phyloP scores from a whole-genome alignment of 495 filamentous ascomycete species.

The Penicillium psychrofluorescens region DNA sequence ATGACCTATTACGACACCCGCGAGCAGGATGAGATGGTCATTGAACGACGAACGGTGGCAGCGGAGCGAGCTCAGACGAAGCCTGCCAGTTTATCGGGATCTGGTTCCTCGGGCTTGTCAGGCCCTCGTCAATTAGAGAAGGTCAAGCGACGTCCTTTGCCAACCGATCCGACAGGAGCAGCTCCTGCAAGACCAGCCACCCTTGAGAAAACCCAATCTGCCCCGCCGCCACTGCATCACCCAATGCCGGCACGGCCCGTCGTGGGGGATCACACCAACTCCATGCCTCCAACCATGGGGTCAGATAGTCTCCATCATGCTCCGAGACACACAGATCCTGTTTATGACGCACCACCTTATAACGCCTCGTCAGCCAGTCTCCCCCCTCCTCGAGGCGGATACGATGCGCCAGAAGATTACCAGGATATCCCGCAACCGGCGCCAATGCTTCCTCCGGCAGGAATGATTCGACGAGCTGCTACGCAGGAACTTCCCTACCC shows the following conservation, averaged over 20 bases:
- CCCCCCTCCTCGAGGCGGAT: slow-evolving; percentile 12
- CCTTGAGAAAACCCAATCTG: slow-evolving; percentile 19
- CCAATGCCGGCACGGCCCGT: slow-evolving; percentile 16
- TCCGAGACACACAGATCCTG: slow-evolving; percentile 16
- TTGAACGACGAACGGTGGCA: slow-evolving; percentile 45
- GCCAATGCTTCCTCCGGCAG: slow-evolving; percentile 10
- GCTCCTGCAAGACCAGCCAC: slow-evolving; percentile 15
- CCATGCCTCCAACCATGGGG: slow-evolving; percentile 9
- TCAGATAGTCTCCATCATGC: slow-evolving; percentile 13
- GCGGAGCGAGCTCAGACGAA: slow-evolving; percentile 27
- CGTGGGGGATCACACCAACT: slow-evolving; percentile 16
- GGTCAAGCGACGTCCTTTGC: slow-evolving; percentile 73
- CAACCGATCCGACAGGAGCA: slow-evolving; percentile 56
- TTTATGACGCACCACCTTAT: slow-evolving; percentile 17
- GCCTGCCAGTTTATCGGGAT: slow-evolving; percentile 7
- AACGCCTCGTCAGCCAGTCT: slow-evolving; percentile 9
- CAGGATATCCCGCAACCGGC: slow-evolving; percentile 12
- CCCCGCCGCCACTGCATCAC: slow-evolving; percentile 17
- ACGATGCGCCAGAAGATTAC: slow-evolving; percentile 24
- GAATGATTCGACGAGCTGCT: slow-evolving; percentile 8
- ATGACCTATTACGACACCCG: slow-evolving; percentile 93
- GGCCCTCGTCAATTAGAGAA: slow-evolving; percentile 55
- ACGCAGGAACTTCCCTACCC: slow-evolving; percentile 18
- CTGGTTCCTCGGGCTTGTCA: slow-evolving; percentile 25
- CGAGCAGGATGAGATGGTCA: slow-evolving; percentile 62